These are phyloP conservation scores for Eragrostis curvula DNA, from an alignment of 176 grass and related monocot genomes.

Conservation along the genomic window DNA sequence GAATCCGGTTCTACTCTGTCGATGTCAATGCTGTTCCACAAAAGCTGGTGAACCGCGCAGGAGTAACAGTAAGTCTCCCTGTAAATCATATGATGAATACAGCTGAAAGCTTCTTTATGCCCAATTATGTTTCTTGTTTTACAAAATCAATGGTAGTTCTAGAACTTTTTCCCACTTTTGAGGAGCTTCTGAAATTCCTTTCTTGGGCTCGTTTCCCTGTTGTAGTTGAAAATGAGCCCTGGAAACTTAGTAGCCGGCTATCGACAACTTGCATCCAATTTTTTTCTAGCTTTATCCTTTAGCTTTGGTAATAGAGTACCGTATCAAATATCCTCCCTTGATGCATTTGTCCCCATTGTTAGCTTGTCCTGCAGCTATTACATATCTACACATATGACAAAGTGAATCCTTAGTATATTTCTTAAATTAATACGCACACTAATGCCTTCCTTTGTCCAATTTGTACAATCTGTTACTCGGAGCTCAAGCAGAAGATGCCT, in stretches of 20 bases:
- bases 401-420: slow-evolving; percentile 32
- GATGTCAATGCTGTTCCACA: slow-evolving; percentile 95
- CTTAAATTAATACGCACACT: slow-evolving; percentile 32
- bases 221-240: slow-evolving; percentile 23
- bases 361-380: slow-evolving; percentile 41
- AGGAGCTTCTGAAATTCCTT: slow-evolving; percentile 7
- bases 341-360: slow-evolving; percentile 44
- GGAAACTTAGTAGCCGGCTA: slow-evolving; percentile 43
- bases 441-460: slow-evolving; percentile 50
- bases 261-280: slow-evolving; percentile 34
- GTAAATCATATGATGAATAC: background rate
- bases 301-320: slow-evolving; percentile 45
- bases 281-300: slow-evolving; percentile 43
- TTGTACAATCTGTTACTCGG: slow-evolving; percentile 30
- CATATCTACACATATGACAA: slow-evolving; percentile 14
- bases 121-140: slow-evolving; percentile 20
- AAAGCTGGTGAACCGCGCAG: slow-evolving; percentile 78
- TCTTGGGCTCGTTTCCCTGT: slow-evolving; percentile 31
- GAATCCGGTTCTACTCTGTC: slow-evolving; percentile 73
- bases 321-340: slow-evolving; percentile 35
- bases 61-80: slow-evolving; percentile 77
- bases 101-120: background rate
- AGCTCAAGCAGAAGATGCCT: slow-evolving; percentile 88
- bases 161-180: background rate
- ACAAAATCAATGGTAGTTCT: background rate